Percentiles rank a stretch among this genome's conserved stretches.
phyloP scores from a whole-genome alignment of 352 stramenopile species.

The Thalassiosira livingstoniorum region DNA sequence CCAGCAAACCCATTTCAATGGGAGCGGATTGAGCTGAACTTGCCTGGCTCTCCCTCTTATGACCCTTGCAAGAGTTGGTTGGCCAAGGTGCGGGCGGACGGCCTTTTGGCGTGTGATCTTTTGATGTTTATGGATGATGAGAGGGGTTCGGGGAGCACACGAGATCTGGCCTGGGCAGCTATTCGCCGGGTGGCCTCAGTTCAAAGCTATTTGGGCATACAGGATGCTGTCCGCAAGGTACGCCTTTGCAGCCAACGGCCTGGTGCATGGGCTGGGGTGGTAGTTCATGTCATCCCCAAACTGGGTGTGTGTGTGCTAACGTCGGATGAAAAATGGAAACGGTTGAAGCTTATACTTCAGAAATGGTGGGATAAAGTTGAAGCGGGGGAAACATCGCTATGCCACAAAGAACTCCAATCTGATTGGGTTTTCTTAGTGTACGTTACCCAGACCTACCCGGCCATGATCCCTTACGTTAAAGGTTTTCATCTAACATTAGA shows the following conservation, averaged over 20 bases:
- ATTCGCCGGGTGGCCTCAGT: conserved; percentile 7
- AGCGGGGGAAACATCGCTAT: conserved; percentile 2
- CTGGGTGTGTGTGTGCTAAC: conserved; percentile 43
- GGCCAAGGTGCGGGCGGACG: conserved; percentile 27
- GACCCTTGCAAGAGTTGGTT: conserved; percentile 55
- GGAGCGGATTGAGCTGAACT: conserved; percentile 52
- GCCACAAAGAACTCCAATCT: conserved; percentile 38
- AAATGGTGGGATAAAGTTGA: conserved; percentile 15
- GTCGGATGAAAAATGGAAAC: conserved; percentile 65
- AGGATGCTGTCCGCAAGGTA: conserved; percentile 60
- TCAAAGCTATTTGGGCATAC: conserved; percentile 47
- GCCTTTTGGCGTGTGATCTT: conserved; percentile 47
- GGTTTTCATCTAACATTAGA: conserved; percentile 64
- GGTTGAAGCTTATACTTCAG: conserved; percentile 18
- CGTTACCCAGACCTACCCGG: conserved; percentile 42
- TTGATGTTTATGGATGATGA: conserved; percentile 64
- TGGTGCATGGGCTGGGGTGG: conserved; percentile 64
- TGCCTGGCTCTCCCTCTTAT: conserved; percentile 57
- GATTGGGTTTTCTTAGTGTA: conserved; percentile 64
- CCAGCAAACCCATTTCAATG: conserved; percentile 57
- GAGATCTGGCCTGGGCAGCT: conserved; percentile 22
- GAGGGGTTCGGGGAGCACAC: conserved; percentile 4
- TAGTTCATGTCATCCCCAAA: conserved; percentile 36
- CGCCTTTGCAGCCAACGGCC: conserved; percentile 26
- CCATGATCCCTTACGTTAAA: conserved; percentile 59